Percentiles rank a stretch among this genome's conserved stretches.
phyloP scores from a whole-genome alignment of 202 grass and related monocot genomes.

The Elaeis oleifera region DNA sequence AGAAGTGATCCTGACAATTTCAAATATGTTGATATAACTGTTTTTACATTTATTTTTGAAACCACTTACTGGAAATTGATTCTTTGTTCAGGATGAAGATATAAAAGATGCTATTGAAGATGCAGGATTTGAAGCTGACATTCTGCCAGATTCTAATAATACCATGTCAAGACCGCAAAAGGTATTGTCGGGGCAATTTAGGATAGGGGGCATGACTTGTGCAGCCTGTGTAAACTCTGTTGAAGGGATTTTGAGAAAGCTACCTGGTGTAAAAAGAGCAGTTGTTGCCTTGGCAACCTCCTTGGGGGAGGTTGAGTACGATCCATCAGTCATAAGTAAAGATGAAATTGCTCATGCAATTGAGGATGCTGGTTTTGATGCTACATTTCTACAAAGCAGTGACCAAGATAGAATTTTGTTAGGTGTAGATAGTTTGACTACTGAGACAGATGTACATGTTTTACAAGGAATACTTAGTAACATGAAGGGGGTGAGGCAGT shows the following conservation, averaged over 20 bases:
- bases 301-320: constrained; percentile 83
- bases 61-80: not conserved
- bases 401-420: constrained; percentile 80
- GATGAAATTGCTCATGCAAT: constrained; percentile 80
- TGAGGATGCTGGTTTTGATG: constrained; percentile 97
- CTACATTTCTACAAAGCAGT: constrained; percentile 76
- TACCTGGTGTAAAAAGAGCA: constrained; percentile 77
- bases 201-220: constrained; percentile 95
- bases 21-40: no score
- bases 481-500: constrained; percentile 46
- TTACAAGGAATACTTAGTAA: constrained; percentile 57
- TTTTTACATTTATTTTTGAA: no score
- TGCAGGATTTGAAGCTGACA: constrained; percentile 80
- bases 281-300: constrained; percentile 80
- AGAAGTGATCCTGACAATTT: no score
- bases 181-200: constrained; percentile 72
- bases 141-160: constrained; percentile 66
- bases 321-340: constrained; percentile 68
- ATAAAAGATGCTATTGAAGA: constrained; percentile 94
- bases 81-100: constrained; percentile 65
- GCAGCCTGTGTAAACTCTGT: constrained; percentile 94
- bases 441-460: constrained; percentile 38
- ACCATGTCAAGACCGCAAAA: constrained; percentile 50
- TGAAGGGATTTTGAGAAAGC: constrained; percentile 71
- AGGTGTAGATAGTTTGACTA: constrained; percentile 40